Percentiles rank a stretch among this genome's conserved stretches.
Conservation (phyloP, 2,329 filamentous ascomycete genomes). For the Paraconiothyrium sp. region DNA sequence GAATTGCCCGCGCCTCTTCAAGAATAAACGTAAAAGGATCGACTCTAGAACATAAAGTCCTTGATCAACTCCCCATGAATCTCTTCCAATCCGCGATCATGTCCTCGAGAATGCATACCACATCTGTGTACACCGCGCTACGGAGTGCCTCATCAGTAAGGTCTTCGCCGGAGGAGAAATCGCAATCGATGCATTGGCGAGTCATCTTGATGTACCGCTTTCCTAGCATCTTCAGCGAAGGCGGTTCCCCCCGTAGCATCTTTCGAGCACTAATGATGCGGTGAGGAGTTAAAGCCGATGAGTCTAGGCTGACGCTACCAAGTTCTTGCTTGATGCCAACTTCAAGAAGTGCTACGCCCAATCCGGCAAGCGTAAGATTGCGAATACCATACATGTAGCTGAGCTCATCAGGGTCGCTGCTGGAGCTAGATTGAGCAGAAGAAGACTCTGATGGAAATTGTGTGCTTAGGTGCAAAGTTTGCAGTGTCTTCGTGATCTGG, state of each 20-base stretch:
- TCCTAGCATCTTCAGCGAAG: constrained; percentile 11
- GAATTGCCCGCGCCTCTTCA: not conserved
- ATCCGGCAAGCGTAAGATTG: constrained; percentile 20
- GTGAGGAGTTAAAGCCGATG: not conserved
- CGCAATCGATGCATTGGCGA: constrained; percentile 18
- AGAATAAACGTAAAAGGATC: not conserved
- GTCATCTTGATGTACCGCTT: constrained; percentile 17
- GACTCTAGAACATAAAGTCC: not conserved
- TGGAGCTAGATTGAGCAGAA: too few species aligned
- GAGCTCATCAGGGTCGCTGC: constrained; percentile 2
- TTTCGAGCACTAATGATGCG: constrained; percentile 11
- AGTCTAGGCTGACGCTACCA: not conserved
- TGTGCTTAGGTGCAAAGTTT: constrained; percentile 18
- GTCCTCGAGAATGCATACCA: constrained; percentile 13
- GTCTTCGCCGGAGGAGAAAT: constrained; percentile 18
- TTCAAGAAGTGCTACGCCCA: constrained; percentile 22
- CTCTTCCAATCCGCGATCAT: constrained; percentile 19
- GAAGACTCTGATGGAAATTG: constrained; percentile 8
- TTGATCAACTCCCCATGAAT: constrained; percentile 5
- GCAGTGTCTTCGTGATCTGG: constrained; percentile 3
- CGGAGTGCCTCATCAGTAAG: constrained; percentile 12
- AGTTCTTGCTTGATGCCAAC: constrained; percentile 18
- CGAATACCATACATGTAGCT: constrained; percentile 22
- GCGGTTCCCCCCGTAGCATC: not conserved
- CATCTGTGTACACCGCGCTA: constrained; percentile 17